phyloP scores from a whole-genome alignment of 2,329 filamentous ascomycete genomes.

The Diaporthe longicolla region DNA sequence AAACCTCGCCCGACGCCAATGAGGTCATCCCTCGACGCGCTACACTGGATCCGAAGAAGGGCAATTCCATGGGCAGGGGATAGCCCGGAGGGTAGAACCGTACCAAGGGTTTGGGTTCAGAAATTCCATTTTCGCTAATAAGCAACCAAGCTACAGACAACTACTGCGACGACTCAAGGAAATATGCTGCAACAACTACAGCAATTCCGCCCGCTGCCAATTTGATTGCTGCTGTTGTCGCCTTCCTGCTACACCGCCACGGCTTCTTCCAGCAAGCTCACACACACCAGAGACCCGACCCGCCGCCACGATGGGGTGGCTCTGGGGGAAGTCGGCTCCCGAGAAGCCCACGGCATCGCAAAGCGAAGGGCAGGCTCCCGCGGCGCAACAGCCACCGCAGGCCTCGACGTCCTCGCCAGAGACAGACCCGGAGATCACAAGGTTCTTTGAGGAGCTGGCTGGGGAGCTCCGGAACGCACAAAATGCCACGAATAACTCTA shows the following conservation, averaged over 20 bases:
- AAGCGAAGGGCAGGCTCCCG: conserved; percentile 40
- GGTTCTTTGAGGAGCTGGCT: conserved; percentile 58
- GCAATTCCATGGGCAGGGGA: no score
- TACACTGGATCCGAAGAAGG: conserved; percentile 31
- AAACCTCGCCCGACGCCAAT: conserved; percentile 38
- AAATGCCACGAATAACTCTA: neutral
- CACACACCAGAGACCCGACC: conserved; percentile 5
- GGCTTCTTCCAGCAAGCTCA: neutral
- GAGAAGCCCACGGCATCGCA: conserved; percentile 49
- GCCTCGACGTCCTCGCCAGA: conserved; percentile 39
- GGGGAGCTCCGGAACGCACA: conserved; percentile 23
- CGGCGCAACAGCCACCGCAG: conserved; percentile 40
- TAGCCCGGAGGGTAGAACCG: no score
- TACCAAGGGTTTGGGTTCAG: conserved; percentile 25
- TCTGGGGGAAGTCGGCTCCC: conserved; percentile 65
- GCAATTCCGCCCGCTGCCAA: neutral
- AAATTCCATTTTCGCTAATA: neutral
- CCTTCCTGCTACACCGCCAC: neutral
- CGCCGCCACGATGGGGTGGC: conserved; percentile 70
- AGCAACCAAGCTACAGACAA: neutral
- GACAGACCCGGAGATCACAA: conserved; percentile 66
- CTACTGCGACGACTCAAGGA: no score
- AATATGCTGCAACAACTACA: neutral
- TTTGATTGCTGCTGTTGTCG: neutral
- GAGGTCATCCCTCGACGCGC: conserved; percentile 44